Percentiles rank a stretch among this genome's conserved stretches.
Evolutionary conservation across 2,329 filamentous ascomycete genomes (phyloP).

Genomic region (Trichoderma sp.): DNA sequence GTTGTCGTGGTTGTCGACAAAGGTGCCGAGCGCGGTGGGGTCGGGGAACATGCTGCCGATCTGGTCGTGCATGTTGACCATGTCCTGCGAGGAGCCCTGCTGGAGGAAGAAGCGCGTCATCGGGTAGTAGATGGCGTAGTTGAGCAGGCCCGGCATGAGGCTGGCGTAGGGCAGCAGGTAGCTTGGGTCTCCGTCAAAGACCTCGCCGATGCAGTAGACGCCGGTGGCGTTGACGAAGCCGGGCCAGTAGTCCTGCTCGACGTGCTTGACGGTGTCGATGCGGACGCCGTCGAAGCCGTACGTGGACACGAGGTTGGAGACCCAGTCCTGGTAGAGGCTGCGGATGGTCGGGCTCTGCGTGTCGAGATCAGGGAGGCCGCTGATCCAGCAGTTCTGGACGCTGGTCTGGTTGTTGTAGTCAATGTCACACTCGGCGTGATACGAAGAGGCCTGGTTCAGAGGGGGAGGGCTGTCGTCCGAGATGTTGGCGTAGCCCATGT

Average conservation of each 20-base stretch:
- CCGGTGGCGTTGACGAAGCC: constrained; percentile 56
- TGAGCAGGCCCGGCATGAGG: constrained; percentile 60
- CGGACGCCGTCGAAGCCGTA: constrained; percentile 65
- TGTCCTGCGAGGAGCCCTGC: constrained; percentile 42
- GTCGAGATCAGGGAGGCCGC: constrained; percentile 64
- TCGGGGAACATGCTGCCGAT: constrained; percentile 47
- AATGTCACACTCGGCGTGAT: constrained; percentile 61
- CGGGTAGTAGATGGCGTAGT: constrained; percentile 58
- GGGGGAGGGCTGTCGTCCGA: constrained; percentile 46
- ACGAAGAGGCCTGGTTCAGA: constrained; percentile 58
- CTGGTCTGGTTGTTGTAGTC: constrained; percentile 56
- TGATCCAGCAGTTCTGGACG: constrained; percentile 55
- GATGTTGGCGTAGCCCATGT: constrained; percentile 59
- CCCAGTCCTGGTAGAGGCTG: constrained; percentile 59
- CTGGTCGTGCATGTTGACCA: constrained; percentile 45
- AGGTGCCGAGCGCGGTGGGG: constrained; percentile 51
- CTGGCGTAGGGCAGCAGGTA: constrained; percentile 57
- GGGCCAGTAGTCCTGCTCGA: constrained; percentile 61
- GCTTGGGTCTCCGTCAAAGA: constrained; percentile 55
- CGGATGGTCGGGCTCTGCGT: constrained; percentile 56
- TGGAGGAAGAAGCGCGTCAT: constrained; percentile 47
- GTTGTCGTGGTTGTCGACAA: constrained; percentile 63
- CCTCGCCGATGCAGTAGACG: constrained; percentile 64
- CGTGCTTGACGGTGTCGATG: constrained; percentile 65
- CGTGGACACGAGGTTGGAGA: constrained; percentile 57